These are phyloP conservation scores for Plenodomus biglobosus DNA, from an alignment of 2,329 filamentous ascomycete species.

Conservation along the genomic window DNA sequence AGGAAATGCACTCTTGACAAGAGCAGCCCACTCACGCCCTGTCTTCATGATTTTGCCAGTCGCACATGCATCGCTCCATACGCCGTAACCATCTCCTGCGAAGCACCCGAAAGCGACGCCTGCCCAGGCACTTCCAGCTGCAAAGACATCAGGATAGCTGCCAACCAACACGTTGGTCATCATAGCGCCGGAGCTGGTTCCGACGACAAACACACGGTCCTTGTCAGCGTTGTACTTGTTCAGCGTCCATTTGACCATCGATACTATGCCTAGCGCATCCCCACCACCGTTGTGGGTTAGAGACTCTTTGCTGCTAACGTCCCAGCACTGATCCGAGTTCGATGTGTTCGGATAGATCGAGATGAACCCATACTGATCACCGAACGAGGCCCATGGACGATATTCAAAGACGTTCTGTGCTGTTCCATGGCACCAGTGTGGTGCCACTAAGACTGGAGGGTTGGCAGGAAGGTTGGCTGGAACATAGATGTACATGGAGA, in stretches of 20 bases:
- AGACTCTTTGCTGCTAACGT: slow-evolving; percentile 37
- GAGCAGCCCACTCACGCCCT: slow-evolving; percentile 32
- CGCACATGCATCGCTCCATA: slow-evolving; percentile 38
- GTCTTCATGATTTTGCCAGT: slow-evolving; percentile 36
- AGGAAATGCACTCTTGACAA: slow-evolving; percentile 36
- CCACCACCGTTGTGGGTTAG: slow-evolving; percentile 39
- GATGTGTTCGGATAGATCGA: slow-evolving; percentile 37
- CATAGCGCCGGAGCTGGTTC: slow-evolving; percentile 41
- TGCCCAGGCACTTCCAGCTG: slow-evolving; percentile 38
- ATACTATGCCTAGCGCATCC: slow-evolving; percentile 38
- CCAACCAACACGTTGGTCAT: slow-evolving; percentile 41
- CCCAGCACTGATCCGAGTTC: slow-evolving; percentile 41
- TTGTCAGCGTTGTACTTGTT: slow-evolving; percentile 33
- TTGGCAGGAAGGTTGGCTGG: slow-evolving; percentile 32
- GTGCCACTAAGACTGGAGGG: slow-evolving; percentile 35
- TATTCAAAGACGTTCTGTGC: slow-evolving; percentile 33
- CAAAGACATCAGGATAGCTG: slow-evolving; percentile 40
- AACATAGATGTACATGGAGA: slow-evolving; percentile 39
- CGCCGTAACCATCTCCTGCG: slow-evolving; percentile 33
- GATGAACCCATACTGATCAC: slow-evolving; percentile 40
- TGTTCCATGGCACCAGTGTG: slow-evolving; percentile 40
- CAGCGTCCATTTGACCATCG: slow-evolving; percentile 35
- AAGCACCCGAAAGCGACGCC: slow-evolving; percentile 43
- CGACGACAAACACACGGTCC: slow-evolving; percentile 37
- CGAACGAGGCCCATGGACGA: slow-evolving; percentile 33